Conservation (phyloP, 2,329 filamentous ascomycete species). For the Thielaviopsis euricoi region DNA sequence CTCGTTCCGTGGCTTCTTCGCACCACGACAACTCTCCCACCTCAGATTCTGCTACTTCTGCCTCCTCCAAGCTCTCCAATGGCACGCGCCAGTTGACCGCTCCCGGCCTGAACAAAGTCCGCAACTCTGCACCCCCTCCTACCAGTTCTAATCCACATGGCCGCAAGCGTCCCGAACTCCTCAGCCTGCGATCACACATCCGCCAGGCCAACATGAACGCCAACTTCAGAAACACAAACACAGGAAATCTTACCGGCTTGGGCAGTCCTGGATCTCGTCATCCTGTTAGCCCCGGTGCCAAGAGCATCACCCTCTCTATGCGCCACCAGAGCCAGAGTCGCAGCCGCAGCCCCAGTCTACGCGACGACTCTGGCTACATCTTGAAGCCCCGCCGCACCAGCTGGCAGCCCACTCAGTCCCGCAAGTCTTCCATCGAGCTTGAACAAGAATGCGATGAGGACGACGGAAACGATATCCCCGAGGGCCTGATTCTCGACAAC, state of each 20-base stretch:
- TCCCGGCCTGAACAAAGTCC: slow-evolving; percentile 3
- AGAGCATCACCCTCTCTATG: slow-evolving; percentile 6
- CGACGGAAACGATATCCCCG: slow-evolving; percentile 60
- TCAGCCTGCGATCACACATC: slow-evolving; percentile 29
- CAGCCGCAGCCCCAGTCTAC: slow-evolving; percentile 34
- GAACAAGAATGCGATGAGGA: slow-evolving; percentile 65
- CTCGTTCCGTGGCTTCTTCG: slow-evolving; percentile 16
- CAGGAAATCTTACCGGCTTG: slow-evolving; percentile 20
- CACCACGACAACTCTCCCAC: slow-evolving; percentile 19
- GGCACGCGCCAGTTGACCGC: slow-evolving; percentile 9
- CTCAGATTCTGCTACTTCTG: slow-evolving; percentile 14
- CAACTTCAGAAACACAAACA: slow-evolving; percentile 36
- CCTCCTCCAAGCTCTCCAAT: slow-evolving; percentile 1
- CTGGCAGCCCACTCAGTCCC: slow-evolving; percentile 50
- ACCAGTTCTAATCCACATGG: slow-evolving; percentile 13
- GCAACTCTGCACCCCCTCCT: slow-evolving; percentile 18
- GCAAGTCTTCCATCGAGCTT: slow-evolving; percentile 53
- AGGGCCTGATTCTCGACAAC: slow-evolving; percentile 65
- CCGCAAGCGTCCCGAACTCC: slow-evolving; percentile 18
- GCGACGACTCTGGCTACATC: slow-evolving; percentile 25
- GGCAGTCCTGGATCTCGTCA: slow-evolving; percentile 4
- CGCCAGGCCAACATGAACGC: slow-evolving; percentile 27
- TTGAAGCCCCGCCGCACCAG: slow-evolving; percentile 39
- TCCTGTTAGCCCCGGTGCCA: slow-evolving; percentile 7
- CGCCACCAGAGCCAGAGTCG: slow-evolving; percentile 17